Evolutionary conservation across 2,329 filamentous ascomycete genomes (phyloP), one percentile per base, ranked within the genome.

Genomic region (Clarireedia homoeocarpa): DNA sequence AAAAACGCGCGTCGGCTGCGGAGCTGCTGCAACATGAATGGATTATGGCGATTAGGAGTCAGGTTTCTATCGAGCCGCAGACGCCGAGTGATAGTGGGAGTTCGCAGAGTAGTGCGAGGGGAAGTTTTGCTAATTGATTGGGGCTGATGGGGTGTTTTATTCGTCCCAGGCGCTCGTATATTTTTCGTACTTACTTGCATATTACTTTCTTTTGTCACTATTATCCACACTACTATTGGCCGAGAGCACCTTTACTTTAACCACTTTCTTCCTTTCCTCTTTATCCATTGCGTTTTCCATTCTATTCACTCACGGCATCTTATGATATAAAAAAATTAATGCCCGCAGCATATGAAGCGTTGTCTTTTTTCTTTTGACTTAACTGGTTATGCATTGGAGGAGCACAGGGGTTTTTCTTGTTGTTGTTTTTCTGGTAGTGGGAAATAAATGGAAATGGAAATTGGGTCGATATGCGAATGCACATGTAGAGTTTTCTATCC

Each of bases 21-120:
- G 94, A 97, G 71, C 74, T 99, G 58, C 77, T 99, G 56, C 90
- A 96, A 71, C 91, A 97, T 71, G 90, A 95, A 68, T 99, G 94
- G 94, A 85, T 86, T 62, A 80, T 83, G 75, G 77, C 75, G 38
- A 85, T 86, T 58, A 77, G 82, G 61, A 83, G 76, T 62, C 79
- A 84, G 66, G 81, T 86, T 6, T 63, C 67, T 12, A 81, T 86
- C 30, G 82, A 85, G 63, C 82, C 83, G 12, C 70, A 76, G 49
- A 86, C 82, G 23, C 83, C 83, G 14, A 85, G 81, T 63, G 83
- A 85, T 42, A 63, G 58, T 48, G 64, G 66, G 17, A 66, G 63
- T 30, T 61, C 56, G 7, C 58, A 59, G 5, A 64, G 63, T 24
- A 60, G 58, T 15, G 51, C 62, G 38, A 59, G 66, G 50, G 60